Evolutionary conservation across 306 rosid species (phyloP), one percentile per base, ranked within the genome.

Genomic region (Clitoria ternatea): DNA sequence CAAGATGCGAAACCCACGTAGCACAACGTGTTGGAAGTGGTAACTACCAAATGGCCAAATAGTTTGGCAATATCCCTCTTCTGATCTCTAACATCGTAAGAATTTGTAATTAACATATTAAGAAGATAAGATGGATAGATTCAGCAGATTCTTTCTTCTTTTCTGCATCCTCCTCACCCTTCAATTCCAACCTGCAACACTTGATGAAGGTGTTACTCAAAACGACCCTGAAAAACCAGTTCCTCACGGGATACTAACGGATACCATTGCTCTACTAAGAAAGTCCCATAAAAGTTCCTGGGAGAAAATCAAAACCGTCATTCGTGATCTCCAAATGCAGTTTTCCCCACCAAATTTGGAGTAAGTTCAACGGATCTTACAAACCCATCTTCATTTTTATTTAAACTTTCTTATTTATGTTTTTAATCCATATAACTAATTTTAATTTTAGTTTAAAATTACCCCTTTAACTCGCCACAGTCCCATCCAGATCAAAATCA

Each of bases 341-440:
- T 79, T 85, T 62, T 77, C 86, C 53, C 80, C 84, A 37, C 88
- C 92, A 35, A 77, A 68, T 78, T 32, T 86, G 53, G 92, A 86
- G 96, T 84, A 61, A 81, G 88, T 71, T 80, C 1, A 0, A 8
- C 36, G 17, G 1, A 49, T 77, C 30, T 40, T 27, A 11, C 2
- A 45, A 5, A 3, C 56, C 13, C 15, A 10, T 53, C 61, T 50
- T 4, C 5, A 13, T 29, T 10, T 43, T 9, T 17, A 24, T 24
- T 20, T 13, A 7, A 3, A 3, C 3, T 15, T 10, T 30, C 11
- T n/a, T n/a, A n/a, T n/a, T n/a, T n/a, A n/a, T n/a, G n/a, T n/a
- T n/a, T n/a, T n/a, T n/a, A n/a, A n/a, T n/a, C n/a, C n/a, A n/a
- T n/a, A n/a, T n/a, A n/a, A n/a, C n/a, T n/a, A n/a, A n/a, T n/a